These are phyloP conservation scores for Calonectria hongkongensis DNA, from an alignment of 2,329 filamentous ascomycete species.

Conservation along the genomic window DNA sequence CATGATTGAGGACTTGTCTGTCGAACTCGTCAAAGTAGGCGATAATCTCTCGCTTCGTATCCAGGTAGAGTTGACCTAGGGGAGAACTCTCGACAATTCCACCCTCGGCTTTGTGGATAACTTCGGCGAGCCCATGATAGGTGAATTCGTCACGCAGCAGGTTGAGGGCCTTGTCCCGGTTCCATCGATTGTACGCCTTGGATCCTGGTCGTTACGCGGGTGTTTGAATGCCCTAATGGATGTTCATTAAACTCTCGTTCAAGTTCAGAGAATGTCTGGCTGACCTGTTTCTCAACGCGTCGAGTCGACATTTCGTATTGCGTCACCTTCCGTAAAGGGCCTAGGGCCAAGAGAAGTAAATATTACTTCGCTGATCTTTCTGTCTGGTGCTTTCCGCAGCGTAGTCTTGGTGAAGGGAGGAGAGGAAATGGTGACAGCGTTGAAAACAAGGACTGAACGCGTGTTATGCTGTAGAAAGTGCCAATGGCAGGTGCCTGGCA, in stretches of 20 bases:
- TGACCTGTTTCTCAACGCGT: not conserved
- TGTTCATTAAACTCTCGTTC: not conserved
- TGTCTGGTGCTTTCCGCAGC: not conserved
- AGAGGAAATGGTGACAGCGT: not conserved
- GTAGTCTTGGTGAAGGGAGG: not conserved
- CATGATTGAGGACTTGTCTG: too few species aligned
- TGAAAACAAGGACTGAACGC: too few species aligned
- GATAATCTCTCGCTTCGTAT: slow-evolving; percentile 3
- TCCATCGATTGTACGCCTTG: not conserved
- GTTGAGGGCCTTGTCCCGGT: not conserved
- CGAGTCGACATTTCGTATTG: not conserved
- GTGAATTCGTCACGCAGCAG: not conserved
- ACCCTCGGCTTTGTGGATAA: not conserved
- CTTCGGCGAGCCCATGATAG: not conserved
- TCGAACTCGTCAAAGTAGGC: not conserved
- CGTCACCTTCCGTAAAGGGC: too few species aligned
- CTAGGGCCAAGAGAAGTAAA: too few species aligned
- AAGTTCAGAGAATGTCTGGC: not conserved
- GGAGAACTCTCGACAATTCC: not conserved
- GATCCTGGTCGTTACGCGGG: too few species aligned
- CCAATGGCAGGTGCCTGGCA: not conserved
- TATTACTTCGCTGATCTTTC: too few species aligned
- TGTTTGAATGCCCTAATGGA: not conserved
- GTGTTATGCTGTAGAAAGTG: not conserved
- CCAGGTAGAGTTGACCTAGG: not conserved